These are phyloP conservation scores for Tulasnella sp. DNA, from an alignment of 768 basidiomycete genomes.

Conservation along the genomic window DNA sequence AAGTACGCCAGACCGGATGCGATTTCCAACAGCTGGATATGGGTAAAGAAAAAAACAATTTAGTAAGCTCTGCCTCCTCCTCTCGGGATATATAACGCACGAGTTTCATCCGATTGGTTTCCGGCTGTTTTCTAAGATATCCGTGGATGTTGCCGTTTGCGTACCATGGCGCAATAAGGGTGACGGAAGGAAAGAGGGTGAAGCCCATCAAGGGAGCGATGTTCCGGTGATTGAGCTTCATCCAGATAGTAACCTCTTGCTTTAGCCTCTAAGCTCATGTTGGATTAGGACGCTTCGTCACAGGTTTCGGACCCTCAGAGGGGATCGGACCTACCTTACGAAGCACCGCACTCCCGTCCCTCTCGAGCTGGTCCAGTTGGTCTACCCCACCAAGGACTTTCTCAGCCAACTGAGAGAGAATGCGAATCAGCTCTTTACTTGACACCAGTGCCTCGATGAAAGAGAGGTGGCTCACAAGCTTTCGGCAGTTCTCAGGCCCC, in stretches of 20 bases:
- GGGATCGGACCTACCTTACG: not conserved
- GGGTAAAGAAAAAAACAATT: not conserved
- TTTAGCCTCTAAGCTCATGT: not conserved
- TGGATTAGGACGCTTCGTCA: not conserved
- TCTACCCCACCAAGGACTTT: not conserved
- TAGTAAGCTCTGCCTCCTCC: not conserved
- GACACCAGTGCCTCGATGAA: too few relatives aligned
- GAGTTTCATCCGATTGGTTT: not conserved
- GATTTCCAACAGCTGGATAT: not conserved
- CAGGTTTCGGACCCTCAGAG: not conserved
- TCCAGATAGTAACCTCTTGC: not conserved
- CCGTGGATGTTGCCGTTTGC: not conserved
- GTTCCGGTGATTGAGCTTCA: not conserved
- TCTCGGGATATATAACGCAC: not conserved
- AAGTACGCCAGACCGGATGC: not conserved
- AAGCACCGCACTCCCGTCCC: not conserved
- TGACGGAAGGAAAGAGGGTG: not conserved
- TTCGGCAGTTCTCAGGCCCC: not conserved
- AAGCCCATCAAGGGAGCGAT: slow-evolving; percentile 1
- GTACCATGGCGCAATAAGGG: not conserved
- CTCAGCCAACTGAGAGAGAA: not conserved
- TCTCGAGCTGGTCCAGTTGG: not conserved
- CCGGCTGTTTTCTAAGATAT: not conserved
- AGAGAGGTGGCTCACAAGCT: not conserved
- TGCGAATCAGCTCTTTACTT: too few relatives aligned